Conservation (phyloP, 805 yeast genomes). For the Yamadazyma nakazawae region DNA sequence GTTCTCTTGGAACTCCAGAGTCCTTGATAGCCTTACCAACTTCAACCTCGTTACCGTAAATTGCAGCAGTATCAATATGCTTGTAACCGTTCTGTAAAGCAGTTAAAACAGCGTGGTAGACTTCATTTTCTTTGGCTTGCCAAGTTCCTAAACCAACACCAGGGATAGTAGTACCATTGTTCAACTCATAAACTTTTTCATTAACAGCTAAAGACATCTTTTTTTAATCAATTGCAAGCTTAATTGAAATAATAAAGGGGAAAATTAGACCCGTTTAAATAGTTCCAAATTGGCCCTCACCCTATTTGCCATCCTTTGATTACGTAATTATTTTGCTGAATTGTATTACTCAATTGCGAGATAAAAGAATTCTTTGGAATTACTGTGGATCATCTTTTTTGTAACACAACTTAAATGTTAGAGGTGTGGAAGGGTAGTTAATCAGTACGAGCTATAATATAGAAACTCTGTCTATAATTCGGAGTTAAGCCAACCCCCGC, state of each 20-base stretch:
- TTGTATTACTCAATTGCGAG: neutral
- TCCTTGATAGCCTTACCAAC: constrained; percentile 56
- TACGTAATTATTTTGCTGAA: neutral
- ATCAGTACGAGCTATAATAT: no score
- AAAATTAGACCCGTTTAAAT: neutral
- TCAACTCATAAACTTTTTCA: constrained; percentile 38
- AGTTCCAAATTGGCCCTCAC: neutral
- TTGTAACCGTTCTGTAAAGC: constrained; percentile 69
- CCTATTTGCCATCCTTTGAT: neutral
- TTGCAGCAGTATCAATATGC: constrained; percentile 77
- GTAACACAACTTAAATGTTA: no score
- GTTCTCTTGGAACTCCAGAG: constrained; percentile 60
- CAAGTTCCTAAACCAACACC: constrained; percentile 75
- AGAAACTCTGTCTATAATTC: no score
- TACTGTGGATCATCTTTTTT: neutral
- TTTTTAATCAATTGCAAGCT: no score
- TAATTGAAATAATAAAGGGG: no score
- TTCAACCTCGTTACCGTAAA: constrained; percentile 62
- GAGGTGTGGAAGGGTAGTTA: no score
- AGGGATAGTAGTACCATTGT: constrained; percentile 65
- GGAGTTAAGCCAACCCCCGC: no score
- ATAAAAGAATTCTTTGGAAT: neutral
- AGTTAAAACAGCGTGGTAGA: constrained; percentile 50
- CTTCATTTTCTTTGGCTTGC: constrained; percentile 51
- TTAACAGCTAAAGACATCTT: neutral